Percentiles rank a stretch among this genome's conserved stretches.
Conservation (phyloP, 73 alveolate genomes). For the Paramecium sonneborni region DNA sequence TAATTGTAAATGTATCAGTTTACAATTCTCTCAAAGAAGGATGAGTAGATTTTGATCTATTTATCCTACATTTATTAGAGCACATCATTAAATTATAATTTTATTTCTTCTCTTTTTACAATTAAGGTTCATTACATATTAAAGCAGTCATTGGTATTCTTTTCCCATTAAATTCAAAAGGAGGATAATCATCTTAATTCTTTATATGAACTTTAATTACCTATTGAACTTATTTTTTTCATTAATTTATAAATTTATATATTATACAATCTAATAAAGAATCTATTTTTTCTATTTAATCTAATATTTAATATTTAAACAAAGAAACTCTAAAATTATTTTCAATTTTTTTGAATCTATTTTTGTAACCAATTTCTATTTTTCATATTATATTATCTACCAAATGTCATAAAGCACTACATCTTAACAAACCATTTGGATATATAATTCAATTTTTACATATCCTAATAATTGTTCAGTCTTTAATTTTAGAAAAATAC, state of each 20-base stretch:
- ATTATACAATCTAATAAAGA: not conserved
- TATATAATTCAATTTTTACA: no score
- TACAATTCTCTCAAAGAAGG: not conserved
- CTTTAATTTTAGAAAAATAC: no score
- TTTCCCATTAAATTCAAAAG: not conserved
- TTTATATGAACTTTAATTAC: not conserved
- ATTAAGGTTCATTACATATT: not conserved
- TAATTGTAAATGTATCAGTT: not conserved
- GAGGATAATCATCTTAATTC: constrained; percentile 13
- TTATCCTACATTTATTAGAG: not conserved
- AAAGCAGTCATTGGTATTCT: not conserved
- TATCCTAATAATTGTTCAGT: no score
- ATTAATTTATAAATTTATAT: not conserved
- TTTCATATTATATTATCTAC: no score
- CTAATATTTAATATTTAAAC: not conserved
- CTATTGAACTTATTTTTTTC: not conserved
- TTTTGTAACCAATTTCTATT: no score
- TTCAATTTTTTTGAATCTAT: no score
- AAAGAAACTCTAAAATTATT: not conserved
- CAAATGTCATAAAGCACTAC: no score
- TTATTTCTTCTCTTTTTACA: not conserved
- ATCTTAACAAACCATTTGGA: no score
- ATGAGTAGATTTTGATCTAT: not conserved
- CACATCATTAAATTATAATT: not conserved
- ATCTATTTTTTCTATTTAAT: not conserved